Conservation (phyloP, 768 basidiomycete species). For the Psilocybe sp. region DNA sequence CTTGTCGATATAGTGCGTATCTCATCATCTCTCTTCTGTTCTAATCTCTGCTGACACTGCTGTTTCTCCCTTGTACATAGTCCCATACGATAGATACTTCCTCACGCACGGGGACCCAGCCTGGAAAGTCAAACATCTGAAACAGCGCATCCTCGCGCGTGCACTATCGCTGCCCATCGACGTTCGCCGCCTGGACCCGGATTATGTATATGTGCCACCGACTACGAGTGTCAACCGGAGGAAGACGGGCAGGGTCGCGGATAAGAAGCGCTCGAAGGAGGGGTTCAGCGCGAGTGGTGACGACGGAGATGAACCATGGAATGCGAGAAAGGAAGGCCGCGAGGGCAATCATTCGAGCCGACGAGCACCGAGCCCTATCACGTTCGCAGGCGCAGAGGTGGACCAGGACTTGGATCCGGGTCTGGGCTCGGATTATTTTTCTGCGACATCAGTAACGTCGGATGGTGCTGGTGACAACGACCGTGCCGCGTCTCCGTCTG, state of each 20-base stretch:
- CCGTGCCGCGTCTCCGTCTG: too few relatives aligned
- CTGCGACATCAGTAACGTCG: too few relatives aligned
- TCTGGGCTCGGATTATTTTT: too few relatives aligned
- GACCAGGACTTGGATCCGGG: conserved; percentile 11
- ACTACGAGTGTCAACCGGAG: too few relatives aligned
- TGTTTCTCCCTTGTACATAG: conserved; percentile 25
- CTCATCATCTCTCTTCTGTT: neutral
- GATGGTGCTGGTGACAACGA: too few relatives aligned
- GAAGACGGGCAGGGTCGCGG: neutral
- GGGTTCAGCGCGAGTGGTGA: neutral
- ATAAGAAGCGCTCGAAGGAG: conserved; percentile 11
- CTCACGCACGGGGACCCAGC: conserved; percentile 61
- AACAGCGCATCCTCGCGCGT: conserved; percentile 59
- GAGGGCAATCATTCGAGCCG: neutral
- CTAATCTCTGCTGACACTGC: neutral
- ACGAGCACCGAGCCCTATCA: conserved; percentile 65
- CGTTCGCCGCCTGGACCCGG: conserved; percentile 14
- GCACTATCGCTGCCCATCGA: conserved; percentile 40
- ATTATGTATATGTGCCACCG: too few relatives aligned
- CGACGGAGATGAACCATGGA: neutral
- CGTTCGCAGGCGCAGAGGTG: conserved; percentile 53
- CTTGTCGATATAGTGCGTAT: conserved; percentile 55
- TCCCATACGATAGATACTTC: conserved; percentile 76
- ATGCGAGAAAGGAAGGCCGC: neutral
- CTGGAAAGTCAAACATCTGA: conserved; percentile 63